phyloP scores from a whole-genome alignment of 1,284 basidiomycete genomes.

The Vanrija humicola region DNA sequence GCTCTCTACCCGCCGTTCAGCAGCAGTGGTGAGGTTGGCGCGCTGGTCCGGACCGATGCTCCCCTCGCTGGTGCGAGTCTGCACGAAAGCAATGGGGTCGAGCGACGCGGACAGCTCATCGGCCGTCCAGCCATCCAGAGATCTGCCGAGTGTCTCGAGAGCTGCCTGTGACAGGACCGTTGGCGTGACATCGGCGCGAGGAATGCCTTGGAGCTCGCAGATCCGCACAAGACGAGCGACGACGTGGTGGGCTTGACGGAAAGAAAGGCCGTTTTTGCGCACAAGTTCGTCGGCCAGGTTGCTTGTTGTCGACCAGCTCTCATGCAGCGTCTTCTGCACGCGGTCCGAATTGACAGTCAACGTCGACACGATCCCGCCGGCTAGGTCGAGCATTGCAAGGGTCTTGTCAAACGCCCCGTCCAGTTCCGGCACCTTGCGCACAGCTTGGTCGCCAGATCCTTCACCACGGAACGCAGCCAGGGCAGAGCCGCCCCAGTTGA shows the following conservation, averaged over 20 bases:
- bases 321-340: background rate
- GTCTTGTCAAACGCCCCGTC: conserved; percentile 8
- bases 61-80: conserved; percentile 5
- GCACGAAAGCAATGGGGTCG: conserved; percentile 4
- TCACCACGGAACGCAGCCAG: conserved; percentile 8
- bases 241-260: conserved; percentile 14
- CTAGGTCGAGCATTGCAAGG: conserved; percentile 3
- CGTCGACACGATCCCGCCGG: conserved; percentile 8
- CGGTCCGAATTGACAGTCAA: conserved; percentile 4
- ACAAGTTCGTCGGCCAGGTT: conserved; percentile 13
- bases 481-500: conserved; percentile 7
- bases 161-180: background rate
- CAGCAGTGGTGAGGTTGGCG: too few species aligned
- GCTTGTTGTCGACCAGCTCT: conserved; percentile 9
- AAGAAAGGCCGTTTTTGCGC: conserved; percentile 3
- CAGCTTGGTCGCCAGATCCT: conserved; percentile 10
- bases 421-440: conserved; percentile 7
- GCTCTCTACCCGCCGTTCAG: too few species aligned
- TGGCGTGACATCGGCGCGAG: background rate
- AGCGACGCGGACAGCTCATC: background rate
- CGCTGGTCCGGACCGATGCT: background rate
- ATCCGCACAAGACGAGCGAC: conserved; percentile 7
- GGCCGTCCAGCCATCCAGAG: background rate
- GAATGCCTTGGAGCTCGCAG: conserved; percentile 1
- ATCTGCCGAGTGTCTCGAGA: background rate